phyloP scores from a whole-genome alignment of 129 eudicot species.

The Arctium lappa region DNA sequence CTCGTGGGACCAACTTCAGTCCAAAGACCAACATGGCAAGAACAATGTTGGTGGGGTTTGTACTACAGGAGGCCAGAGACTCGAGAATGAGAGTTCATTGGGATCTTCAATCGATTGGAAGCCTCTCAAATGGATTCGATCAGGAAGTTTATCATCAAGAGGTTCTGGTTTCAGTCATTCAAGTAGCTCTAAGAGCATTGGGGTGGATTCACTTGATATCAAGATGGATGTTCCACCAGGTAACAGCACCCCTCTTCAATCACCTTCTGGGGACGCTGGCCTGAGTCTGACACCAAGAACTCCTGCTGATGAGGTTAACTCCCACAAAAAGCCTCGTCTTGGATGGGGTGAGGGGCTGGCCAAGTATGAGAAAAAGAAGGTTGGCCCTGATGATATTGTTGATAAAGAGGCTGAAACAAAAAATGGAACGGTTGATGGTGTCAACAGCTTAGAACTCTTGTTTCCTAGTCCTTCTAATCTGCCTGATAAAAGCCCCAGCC shows the following conservation, averaged over 20 bases:
- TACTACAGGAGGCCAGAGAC: slow-evolving; percentile 37
- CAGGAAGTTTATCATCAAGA: slow-evolving; percentile 80
- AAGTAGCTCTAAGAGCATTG: slow-evolving; percentile 71
- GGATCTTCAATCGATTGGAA: slow-evolving; percentile 73
- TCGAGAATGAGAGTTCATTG: slow-evolving; percentile 51
- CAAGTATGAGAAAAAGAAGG: slow-evolving; percentile 91
- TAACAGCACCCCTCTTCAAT: slow-evolving; percentile 30
- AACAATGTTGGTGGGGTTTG: slow-evolving; percentile 41
- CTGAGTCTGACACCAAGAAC: slow-evolving; percentile 42
- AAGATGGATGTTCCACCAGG: slow-evolving; percentile 43
- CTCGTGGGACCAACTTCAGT: slow-evolving; percentile 43
- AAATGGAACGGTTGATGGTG: slow-evolving; percentile 25
- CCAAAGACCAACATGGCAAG: slow-evolving; percentile 53
- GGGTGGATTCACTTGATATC: slow-evolving; percentile 43
- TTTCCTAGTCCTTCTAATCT: slow-evolving; percentile 28
- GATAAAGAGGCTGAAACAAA: slow-evolving; percentile 43
- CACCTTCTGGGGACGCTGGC: slow-evolving; percentile 60
- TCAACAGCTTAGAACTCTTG: slow-evolving; percentile 39
- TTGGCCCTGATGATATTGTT: slow-evolving; percentile 60
- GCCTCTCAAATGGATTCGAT: slow-evolving; percentile 79
- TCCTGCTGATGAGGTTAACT: slow-evolving; percentile 53
- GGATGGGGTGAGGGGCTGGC: slow-evolving; percentile 99
- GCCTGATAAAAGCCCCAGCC: slow-evolving; percentile 59
- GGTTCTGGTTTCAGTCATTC: slow-evolving; percentile 74
- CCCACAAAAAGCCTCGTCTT: slow-evolving; percentile 88